phyloP scores from a whole-genome alignment of 2,329 filamentous ascomycete genomes.

The Aurifilum marmelostoma region DNA sequence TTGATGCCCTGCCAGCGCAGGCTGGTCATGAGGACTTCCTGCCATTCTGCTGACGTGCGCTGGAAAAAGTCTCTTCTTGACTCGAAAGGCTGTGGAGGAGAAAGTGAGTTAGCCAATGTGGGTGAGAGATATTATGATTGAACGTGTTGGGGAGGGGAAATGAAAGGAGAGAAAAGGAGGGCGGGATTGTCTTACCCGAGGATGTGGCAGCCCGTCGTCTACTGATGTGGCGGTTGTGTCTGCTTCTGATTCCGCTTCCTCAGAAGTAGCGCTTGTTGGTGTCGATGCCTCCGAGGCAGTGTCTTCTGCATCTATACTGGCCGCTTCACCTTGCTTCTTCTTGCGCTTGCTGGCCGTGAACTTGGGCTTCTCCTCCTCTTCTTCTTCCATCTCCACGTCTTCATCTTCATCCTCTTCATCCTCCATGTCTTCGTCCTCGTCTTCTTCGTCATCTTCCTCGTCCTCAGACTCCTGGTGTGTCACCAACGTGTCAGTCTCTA shows the following conservation, averaged over 20 bases:
- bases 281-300: conserved; percentile 35
- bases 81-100: conserved; percentile 74
- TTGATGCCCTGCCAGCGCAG: conserved; percentile 69
- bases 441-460: conserved; percentile 60
- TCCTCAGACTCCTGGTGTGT: conserved; percentile 58
- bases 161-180: no score
- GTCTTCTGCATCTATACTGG: conserved; percentile 44
- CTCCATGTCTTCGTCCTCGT: conserved; percentile 59
- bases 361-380: conserved; percentile 46
- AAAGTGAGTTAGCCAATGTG: conserved; percentile 18
- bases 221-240: conserved; percentile 55
- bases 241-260: conserved; percentile 52
- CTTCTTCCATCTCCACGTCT: conserved; percentile 52
- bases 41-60: conserved; percentile 87
- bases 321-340: conserved; percentile 53
- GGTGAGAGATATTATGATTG: neutral
- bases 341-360: conserved; percentile 60
- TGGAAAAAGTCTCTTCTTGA: conserved; percentile 89
- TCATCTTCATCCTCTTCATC: conserved; percentile 56
- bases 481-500: conserved; percentile 30
- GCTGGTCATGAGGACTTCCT: conserved; percentile 79
- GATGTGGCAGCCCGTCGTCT: conserved; percentile 77
- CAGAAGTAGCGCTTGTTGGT: conserved; percentile 32
- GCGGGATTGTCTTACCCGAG: conserved; percentile 56
- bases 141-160: conserved; percentile 3